phyloP scores from a whole-genome alignment of 2,329 filamentous ascomycete species.

The Fusarium pininemorale region DNA sequence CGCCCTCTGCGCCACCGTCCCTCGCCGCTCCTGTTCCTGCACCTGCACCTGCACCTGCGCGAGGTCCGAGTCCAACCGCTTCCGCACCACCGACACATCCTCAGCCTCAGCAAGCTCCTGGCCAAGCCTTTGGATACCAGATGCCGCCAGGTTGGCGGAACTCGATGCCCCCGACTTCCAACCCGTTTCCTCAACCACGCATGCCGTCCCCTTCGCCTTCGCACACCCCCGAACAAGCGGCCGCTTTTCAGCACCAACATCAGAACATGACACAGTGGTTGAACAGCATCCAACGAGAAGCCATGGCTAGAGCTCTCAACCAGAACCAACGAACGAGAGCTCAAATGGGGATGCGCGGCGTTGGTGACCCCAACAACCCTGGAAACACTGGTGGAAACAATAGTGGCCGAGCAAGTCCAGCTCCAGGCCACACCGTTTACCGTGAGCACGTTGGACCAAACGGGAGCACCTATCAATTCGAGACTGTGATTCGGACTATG shows the following conservation, averaged over 20 bases:
- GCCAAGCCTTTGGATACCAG: slow-evolving; percentile 41
- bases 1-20: slow-evolving; percentile 24
- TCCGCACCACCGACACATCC: slow-evolving; percentile 35
- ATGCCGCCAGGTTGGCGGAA: slow-evolving; percentile 44
- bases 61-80: slow-evolving; percentile 42
- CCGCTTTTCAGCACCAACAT: slow-evolving; percentile 51
- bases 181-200: slow-evolving; percentile 43
- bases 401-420: slow-evolving; percentile 46
- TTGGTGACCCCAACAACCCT: slow-evolving; percentile 45
- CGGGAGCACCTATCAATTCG: slow-evolving; percentile 49
- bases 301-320: slow-evolving; percentile 52
- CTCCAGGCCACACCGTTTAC: slow-evolving; percentile 44
- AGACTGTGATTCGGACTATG: slow-evolving; percentile 45
- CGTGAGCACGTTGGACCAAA: slow-evolving; percentile 48
- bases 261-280: slow-evolving; percentile 57
- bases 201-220: slow-evolving; percentile 46
- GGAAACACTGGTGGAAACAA: slow-evolving; percentile 38
- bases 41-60: slow-evolving; percentile 28
- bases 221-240: slow-evolving; percentile 43
- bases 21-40: slow-evolving; percentile 8
- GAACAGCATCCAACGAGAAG: slow-evolving; percentile 58
- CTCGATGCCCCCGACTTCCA: slow-evolving; percentile 40
- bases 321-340: slow-evolving; percentile 56
- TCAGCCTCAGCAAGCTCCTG: slow-evolving; percentile 30
- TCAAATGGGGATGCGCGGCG: slow-evolving; percentile 52